Conservation (phyloP, 2,329 filamentous ascomycete genomes). For the Lecanosticta acicola region DNA sequence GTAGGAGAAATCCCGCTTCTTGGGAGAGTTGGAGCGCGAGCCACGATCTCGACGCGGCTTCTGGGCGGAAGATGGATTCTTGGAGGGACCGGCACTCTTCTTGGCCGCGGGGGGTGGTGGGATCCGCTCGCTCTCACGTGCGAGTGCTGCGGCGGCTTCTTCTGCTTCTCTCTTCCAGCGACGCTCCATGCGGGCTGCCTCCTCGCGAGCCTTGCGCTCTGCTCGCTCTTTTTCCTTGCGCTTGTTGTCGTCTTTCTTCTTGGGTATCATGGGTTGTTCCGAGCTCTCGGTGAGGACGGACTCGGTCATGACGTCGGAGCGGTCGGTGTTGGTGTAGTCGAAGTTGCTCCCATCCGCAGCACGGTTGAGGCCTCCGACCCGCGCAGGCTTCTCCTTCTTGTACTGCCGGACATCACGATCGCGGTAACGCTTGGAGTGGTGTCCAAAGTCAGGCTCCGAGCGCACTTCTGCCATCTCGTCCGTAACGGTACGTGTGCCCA, state of each 20-base stretch:
- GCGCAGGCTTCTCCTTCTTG: slow-evolving; percentile 76
- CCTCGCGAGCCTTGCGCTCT: slow-evolving; percentile 33
- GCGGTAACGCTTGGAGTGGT: slow-evolving; percentile 48
- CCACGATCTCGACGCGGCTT: slow-evolving; percentile 21
- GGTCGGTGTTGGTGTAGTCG: slow-evolving; percentile 66
- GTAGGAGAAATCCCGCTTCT: slow-evolving; percentile 35
- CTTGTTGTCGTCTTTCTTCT: slow-evolving; percentile 25
- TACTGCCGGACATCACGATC: slow-evolving; percentile 69
- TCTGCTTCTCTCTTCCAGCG: slow-evolving; percentile 39
- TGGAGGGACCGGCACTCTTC: slow-evolving; percentile 26
- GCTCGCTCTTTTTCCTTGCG: slow-evolving; percentile 37
- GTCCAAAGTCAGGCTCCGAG: slow-evolving; percentile 22
- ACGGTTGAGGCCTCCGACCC: slow-evolving; percentile 84
- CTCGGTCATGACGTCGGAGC: slow-evolving; percentile 53
- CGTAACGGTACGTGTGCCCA: slow-evolving; percentile 25
- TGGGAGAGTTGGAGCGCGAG: slow-evolving; percentile 28
- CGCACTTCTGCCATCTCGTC: slow-evolving; percentile 31
- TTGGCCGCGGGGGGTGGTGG: slow-evolving; percentile 20
- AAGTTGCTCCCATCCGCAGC: slow-evolving; percentile 72
- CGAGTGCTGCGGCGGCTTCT: slow-evolving; percentile 33
- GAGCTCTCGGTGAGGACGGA: slow-evolving; percentile 41
- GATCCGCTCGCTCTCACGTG: slow-evolving; percentile 27
- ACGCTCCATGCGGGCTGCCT: slow-evolving; percentile 36
- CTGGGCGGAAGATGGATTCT: slow-evolving; percentile 24
- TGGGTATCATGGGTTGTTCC: slow-evolving; percentile 32